Base-by-base conservation (phyloP, 257 asterid species). In the Primulina huaijiensis region DNA sequence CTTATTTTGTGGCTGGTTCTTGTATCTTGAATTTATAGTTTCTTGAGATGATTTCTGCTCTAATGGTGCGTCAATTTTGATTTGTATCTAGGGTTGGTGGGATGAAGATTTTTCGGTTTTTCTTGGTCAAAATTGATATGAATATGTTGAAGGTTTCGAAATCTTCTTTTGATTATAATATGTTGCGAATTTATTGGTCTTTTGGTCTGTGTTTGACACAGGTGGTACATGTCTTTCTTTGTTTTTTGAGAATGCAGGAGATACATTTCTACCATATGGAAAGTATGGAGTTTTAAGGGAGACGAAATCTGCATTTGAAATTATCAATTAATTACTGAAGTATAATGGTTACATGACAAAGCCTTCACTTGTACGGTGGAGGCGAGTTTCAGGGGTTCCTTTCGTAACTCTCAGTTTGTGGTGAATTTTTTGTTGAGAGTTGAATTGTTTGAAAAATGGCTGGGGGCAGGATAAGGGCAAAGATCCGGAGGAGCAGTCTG, bases 401-500 rank as follows among this genome's bases (percentile, higher is more conserved):
- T 43, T 4, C 4, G 6, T 43, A 43, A 43, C 53, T 43, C 53
- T 43, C 53, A 11, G 6, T 43, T 43, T 43, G 52, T 40, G 52
- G 16, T 40, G 52, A 23, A 23, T 23, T 23, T 23, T 23, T 23
- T 23, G 25, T 23, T 23, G 25, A 23, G 25, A 35, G 40, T 35
- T 5, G 53, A 43, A 3, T 43, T 43, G 53, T 11, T 43, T 56
- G 38, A 67, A 20, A 69, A 76, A 93, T 93, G 98, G 76, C 90
- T 17, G 64, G 88, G 76, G 92, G 96, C 11, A 87, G 86, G 75
- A 84, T 81, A 63, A 78, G 95, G 83, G 90, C 92, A 21, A 89
- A 82, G 88, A 72, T 93, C 62, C 84, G 86, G 17, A 65, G 97
- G 88, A 88, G 97, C 84, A 76, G 78, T 73, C 84, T 93, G 27